Evolutionary conservation across 371 early-diverging fungal genomes (phyloP).

Genomic region (Rhizopus microsporus): DNA sequence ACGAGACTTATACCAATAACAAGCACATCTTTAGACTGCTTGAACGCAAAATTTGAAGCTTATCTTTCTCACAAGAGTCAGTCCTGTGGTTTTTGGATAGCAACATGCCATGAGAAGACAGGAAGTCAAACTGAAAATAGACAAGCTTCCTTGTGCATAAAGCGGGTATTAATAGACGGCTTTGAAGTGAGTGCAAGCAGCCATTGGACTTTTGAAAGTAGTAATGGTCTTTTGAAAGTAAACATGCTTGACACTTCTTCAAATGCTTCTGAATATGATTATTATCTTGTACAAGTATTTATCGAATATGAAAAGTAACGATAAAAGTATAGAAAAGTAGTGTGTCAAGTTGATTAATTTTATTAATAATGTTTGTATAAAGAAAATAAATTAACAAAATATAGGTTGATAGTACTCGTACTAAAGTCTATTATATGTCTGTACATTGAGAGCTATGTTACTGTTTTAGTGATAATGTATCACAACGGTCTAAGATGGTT

Average conservation of each 20-base stretch:
- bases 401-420: no score
- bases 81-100: slow-evolving; percentile 22
- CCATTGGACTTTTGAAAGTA: slow-evolving; percentile 10
- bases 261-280: background rate
- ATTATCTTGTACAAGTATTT: slow-evolving; percentile 8
- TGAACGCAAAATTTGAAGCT: slow-evolving; percentile 5
- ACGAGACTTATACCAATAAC: background rate
- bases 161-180: slow-evolving; percentile 1
- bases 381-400: no score
- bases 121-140: background rate
- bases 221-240: slow-evolving; percentile 7
- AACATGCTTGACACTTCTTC: slow-evolving; percentile 15
- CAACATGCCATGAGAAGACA: background rate
- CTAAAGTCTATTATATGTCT: no score
- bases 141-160: background rate
- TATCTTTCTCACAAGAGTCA: slow-evolving; percentile 11
- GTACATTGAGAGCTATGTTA: no score
- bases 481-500: background rate
- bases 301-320: background rate
- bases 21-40: background rate
- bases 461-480: background rate
- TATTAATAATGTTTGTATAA: no score
- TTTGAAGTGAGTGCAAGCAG: background rate
- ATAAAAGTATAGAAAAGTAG: no score
- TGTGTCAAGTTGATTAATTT: no score